Base-by-base conservation (phyloP, 2,329 filamentous ascomycete genomes). In the Amphichorda felina region DNA sequence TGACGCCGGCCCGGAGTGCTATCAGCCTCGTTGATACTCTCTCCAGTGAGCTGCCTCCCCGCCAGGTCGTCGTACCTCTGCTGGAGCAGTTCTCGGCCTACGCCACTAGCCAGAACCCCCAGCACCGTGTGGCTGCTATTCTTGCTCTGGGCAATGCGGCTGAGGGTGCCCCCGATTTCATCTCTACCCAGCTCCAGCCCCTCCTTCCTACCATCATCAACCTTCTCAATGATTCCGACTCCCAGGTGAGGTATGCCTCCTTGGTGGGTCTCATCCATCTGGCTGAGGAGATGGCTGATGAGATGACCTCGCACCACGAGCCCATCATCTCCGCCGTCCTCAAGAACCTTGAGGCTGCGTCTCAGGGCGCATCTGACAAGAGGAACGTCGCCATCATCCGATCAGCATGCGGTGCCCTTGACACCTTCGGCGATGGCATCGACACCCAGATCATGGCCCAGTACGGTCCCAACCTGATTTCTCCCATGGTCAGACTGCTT, bases 141-240 rank as follows among this genome's bases (percentile, higher is more conserved):
- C 71, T 96, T 42, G 82, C 89, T 33, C 73, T 98, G 5, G 89
- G 89, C 40, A 93, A 89, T 66, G 89, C 85, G 48, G 89, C 94
- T 36, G 91, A 96, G 66, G 91, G 91, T 48, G 89, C 91, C 21
- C 91, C 91, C 13, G 91, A 98, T 58, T 98, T 96, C 61, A 87
- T 96, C 51, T 86, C 85, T 43, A 94, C 88, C 15, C 91, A 98
- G 61, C 75, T 96, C 42, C 72, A 81, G 50, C 74, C 81, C 45
- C 82, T 96, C 45, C 75, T 96, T 56, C 91, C 91, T 33, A 70
- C 84, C 47, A 78, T 96, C 40, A 70, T 95, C 39, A 78, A 76
- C 50, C 72, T 96, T 8, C 75, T 98, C 27, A 72, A 86, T 53
- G 91, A 98, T 53, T 67, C 74, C n/a, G 83, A 93, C 45, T 70